Evolutionary conservation across 768 basidiomycete species (phyloP).

Genomic region (Naematelia encephala): DNA sequence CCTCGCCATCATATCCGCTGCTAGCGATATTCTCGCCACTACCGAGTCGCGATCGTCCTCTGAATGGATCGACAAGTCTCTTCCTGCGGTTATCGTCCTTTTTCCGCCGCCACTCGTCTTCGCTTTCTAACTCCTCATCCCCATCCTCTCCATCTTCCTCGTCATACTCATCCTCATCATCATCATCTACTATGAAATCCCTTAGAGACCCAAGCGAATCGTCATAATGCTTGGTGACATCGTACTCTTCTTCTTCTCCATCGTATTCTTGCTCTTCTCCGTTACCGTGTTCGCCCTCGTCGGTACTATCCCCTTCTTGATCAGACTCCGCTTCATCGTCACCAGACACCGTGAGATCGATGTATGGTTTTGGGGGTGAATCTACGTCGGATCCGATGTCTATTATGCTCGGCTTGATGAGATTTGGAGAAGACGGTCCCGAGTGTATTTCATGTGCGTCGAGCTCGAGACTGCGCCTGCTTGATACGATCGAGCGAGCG

Average conservation of each 20-base stretch:
- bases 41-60: too few species aligned
- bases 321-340: not conserved
- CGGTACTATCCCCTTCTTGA: constrained; percentile 4
- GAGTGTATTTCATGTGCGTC: not conserved
- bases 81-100: constrained; percentile 4
- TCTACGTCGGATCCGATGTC: not conserved
- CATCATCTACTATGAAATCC: constrained; percentile 47
- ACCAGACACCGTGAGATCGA: not conserved
- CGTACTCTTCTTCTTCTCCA: constrained; percentile 12
- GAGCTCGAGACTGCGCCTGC: too few species aligned
- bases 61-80: too few species aligned
- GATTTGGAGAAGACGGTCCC: too few species aligned
- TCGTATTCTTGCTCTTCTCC: constrained; percentile 12
- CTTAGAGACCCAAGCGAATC: constrained; percentile 30
- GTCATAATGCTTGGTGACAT: constrained; percentile 18
- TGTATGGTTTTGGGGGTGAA: not conserved
- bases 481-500: not conserved
- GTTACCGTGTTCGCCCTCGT: constrained; percentile 11
- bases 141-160: constrained; percentile 10
- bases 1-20: not conserved
- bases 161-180: constrained; percentile 19
- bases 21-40: not conserved
- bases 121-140: not conserved
- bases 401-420: too few species aligned
- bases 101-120: constrained; percentile 2